Evolutionary conservation across 2,329 filamentous ascomycete species (phyloP).

Genomic region (Paraphaeosphaeria sporulosa): DNA sequence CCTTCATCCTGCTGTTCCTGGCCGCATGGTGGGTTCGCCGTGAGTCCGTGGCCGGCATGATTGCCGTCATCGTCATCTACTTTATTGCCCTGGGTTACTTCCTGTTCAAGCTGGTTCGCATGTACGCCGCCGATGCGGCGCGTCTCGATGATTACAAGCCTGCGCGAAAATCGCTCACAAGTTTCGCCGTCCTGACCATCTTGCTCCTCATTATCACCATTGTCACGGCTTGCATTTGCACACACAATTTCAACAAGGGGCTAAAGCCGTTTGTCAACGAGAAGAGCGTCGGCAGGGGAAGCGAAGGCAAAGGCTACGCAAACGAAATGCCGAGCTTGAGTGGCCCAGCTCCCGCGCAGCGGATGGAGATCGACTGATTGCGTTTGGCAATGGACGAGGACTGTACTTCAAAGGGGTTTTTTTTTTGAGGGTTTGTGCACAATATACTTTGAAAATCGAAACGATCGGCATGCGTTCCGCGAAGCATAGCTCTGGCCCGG

Average conservation of each 20-base stretch:
- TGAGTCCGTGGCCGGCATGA: constrained; percentile 82
- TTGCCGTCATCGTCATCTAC: constrained; percentile 80
- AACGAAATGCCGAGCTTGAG: constrained; percentile 59
- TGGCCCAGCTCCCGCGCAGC: constrained; percentile 52
- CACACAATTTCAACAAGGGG: constrained; percentile 87
- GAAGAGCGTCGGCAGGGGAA: constrained; percentile 57
- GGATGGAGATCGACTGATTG: constrained; percentile 51
- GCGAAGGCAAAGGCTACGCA: constrained; percentile 57
- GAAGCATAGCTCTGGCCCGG: constrained; percentile 10
- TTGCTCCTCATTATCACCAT: constrained; percentile 89
- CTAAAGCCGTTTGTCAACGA: constrained; percentile 84
- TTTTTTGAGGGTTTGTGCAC: constrained; percentile 11
- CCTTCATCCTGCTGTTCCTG: constrained; percentile 83
- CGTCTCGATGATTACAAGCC: constrained; percentile 70
- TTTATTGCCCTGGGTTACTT: constrained; percentile 92
- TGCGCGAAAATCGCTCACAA: constrained; percentile 84
- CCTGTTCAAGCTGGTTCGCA: constrained; percentile 96
- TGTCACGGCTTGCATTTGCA: constrained; percentile 83
- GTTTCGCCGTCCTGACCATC: constrained; percentile 93
- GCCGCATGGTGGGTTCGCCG: constrained; percentile 85
- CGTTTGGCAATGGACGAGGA: neutral
- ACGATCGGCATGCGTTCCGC: constrained; percentile 18
- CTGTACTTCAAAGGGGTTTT: constrained; percentile 7
- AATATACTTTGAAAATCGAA: constrained; percentile 15
- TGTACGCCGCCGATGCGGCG: constrained; percentile 72